phyloP scores from a whole-genome alignment of 2,329 filamentous ascomycete genomes.

The Macroventuria anomochaeta region DNA sequence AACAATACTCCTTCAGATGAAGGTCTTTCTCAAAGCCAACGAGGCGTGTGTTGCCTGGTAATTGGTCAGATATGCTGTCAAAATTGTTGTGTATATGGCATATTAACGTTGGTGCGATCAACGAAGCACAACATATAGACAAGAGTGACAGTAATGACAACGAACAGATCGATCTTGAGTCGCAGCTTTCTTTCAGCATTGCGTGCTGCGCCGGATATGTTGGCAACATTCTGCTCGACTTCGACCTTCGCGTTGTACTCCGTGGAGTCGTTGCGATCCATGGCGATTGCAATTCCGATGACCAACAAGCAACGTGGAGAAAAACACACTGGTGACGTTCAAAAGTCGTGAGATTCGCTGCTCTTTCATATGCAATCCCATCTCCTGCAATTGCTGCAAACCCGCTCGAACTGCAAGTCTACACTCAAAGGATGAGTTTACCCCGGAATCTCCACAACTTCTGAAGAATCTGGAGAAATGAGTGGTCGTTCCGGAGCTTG shows the following conservation, averaged over 20 bases:
- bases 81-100: conserved; percentile 17
- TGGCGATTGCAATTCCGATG: background rate
- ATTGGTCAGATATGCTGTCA: background rate
- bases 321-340: too few relatives aligned
- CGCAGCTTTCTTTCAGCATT: conserved; percentile 61
- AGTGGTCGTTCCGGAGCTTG: background rate
- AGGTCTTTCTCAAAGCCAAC: conserved; percentile 69
- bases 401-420: background rate
- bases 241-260: conserved; percentile 10
- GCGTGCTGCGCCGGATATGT: conserved; percentile 59
- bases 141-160: conserved; percentile 67
- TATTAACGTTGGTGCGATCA: conserved; percentile 72
- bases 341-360: background rate
- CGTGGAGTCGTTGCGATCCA: conserved; percentile 11
- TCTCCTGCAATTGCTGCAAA: background rate
- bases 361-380: background rate
- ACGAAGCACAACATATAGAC: conserved; percentile 75
- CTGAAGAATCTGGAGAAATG: background rate
- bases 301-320: too few relatives aligned
- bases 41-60: conserved; percentile 67
- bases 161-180: conserved; percentile 66
- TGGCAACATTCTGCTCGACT: conserved; percentile 14
- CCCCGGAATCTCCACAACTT: background rate
- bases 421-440: background rate
- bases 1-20: conserved; percentile 58